phyloP scores from a whole-genome alignment of 805 yeast genomes.

The Hanseniaspora singularis region DNA sequence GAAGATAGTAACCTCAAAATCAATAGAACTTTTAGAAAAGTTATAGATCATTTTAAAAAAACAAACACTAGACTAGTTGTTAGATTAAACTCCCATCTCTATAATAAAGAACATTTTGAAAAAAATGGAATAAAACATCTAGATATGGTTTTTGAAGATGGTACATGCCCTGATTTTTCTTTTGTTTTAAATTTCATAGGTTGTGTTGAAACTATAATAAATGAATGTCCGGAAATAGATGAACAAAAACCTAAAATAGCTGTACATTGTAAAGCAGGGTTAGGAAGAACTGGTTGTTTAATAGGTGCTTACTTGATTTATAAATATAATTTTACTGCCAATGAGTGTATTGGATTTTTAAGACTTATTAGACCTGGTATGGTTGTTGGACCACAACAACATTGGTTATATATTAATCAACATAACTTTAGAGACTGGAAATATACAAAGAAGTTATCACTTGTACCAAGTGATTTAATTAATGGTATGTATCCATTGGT shows the following conservation, averaged over 20 bases:
- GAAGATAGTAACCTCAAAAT: conserved; percentile 27
- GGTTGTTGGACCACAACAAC: conserved; percentile 99
- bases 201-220: conserved; percentile 79
- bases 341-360: conserved; percentile 92
- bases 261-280: conserved; percentile 97
- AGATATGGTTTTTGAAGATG: conserved; percentile 95
- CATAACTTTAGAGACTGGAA: conserved; percentile 94
- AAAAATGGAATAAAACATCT: conserved; percentile 75
- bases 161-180: conserved; percentile 92
- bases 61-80: conserved; percentile 80
- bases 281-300: conserved; percentile 94
- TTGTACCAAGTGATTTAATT: conserved; percentile 49
- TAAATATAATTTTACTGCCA: conserved; percentile 93
- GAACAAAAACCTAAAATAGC: conserved; percentile 50
- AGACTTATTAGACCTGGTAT: conserved; percentile 94
- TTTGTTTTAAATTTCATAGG: conserved; percentile 88
- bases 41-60: conserved; percentile 59
- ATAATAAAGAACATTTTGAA: conserved; percentile 74
- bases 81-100: conserved; percentile 80
- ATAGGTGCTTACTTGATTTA: conserved; percentile 95
- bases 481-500: conserved; percentile 58
- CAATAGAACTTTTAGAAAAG: conserved; percentile 70
- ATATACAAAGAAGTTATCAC: conserved; percentile 73
- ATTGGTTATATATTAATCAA: conserved; percentile 94
- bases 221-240: conserved; percentile 7